Percentiles rank a stretch among this genome's conserved stretches.
phyloP scores from a whole-genome alignment of 768 basidiomycete species.

The Tricholoma sp. region DNA sequence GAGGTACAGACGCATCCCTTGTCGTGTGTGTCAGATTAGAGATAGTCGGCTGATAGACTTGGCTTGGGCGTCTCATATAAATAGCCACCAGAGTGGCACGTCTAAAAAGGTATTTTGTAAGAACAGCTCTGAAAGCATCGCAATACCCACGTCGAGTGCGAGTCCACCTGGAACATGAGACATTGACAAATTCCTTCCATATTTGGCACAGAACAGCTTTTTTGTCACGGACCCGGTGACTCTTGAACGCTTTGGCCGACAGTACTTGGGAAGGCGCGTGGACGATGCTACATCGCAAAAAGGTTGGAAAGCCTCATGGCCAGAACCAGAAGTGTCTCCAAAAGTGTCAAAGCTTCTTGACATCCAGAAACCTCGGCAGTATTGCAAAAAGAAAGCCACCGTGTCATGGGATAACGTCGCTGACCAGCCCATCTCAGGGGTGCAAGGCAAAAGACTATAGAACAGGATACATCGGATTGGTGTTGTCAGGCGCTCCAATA shows the following conservation, averaged over 20 bases:
- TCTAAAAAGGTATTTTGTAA: neutral
- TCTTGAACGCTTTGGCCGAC: neutral
- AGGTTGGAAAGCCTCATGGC: no score
- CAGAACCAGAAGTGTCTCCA: no score
- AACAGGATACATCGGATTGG: no score
- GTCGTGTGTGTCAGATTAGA: neutral
- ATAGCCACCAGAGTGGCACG: neutral
- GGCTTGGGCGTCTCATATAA: neutral
- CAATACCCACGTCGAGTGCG: neutral
- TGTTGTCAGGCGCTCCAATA: no score
- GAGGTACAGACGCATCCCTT: conserved; percentile 20
- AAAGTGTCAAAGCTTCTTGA: no score
- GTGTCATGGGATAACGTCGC: no score
- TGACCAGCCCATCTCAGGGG: no score
- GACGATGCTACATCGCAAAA: no score
- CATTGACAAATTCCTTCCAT: neutral
- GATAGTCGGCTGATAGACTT: neutral
- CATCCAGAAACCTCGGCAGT: no score
- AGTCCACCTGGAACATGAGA: neutral
- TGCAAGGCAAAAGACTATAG: no score
- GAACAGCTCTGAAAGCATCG: neutral
- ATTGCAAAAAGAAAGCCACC: no score
- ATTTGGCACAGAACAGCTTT: neutral
- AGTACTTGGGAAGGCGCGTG: neutral
- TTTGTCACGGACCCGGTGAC: neutral